Evolutionary conservation across 139 green algal species (phyloP), one percentile per base, ranked within the genome.

Genomic region (Gonium pectorale): DNA sequence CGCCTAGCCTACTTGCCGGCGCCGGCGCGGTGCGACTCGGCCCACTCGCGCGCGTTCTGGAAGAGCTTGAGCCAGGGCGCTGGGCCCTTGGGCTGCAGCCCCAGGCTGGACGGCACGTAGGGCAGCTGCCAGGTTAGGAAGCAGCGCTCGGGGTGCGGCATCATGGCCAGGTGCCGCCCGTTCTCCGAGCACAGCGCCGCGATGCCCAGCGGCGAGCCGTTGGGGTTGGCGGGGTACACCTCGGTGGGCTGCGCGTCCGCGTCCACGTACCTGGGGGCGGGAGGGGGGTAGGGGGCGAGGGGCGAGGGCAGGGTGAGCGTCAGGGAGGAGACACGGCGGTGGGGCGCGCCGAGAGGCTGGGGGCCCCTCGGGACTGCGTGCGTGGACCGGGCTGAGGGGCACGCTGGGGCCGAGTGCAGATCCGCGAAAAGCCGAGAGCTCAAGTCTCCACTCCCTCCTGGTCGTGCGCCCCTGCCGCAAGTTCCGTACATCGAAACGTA

Each of bases 111-210:
- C 0, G 94, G 94, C 67, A 81, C 74, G 68, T 88, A 97, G 3
- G 95, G 96, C 79, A 98, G 80, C 92, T 99, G 97, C 97, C 97
- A 99, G 29, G 90, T 94, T 9, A 99, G 83, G 93, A 97, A 99
- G 90, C 94, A 97, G 63, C 97, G 91, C 93, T 99, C 97, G 0
- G 97, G 97, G 90, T 99, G 97, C 0, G 97, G 97, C 97, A 99
- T 99, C 93, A 99, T 97, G 26, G 97, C 97, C 79, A 99, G 90
- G 92, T 99, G 97, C 35, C 97, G 95, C 8, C 97, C 97, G 87
- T 98, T 85, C 5, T 93, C 86, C 0, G 93, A 98, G 88, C 93
- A 98, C 54, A 99, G 89, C 0, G 91, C 97, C 27, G 97, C 98
- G 71, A 99, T 98, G 81, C 98, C 97, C 31, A 95, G 81, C 2